Evolutionary conservation across 441 rosid species (phyloP).

Genomic region (Isatis lusitanica): DNA sequence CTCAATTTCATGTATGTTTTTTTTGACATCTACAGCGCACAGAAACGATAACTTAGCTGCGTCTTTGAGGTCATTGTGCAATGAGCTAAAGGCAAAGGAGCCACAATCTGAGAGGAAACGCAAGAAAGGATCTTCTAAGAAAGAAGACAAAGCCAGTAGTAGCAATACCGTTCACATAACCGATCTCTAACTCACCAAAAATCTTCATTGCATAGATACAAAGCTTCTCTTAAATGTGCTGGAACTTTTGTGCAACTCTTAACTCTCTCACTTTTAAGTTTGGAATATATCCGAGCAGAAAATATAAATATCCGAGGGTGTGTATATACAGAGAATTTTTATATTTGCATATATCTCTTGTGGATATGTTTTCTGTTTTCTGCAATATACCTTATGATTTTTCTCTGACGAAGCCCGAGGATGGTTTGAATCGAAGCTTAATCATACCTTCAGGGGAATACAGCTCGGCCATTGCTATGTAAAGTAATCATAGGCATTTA

Average conservation of each 20-base stretch:
- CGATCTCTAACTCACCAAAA: constrained; percentile 36
- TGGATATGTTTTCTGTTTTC: background rate
- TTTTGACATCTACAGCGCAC: constrained; percentile 55
- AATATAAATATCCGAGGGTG: background rate
- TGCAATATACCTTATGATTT: background rate
- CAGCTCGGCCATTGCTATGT: background rate
- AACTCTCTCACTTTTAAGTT: too few relatives aligned
- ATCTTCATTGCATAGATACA: background rate
- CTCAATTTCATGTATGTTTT: background rate
- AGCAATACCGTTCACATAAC: constrained; percentile 40
- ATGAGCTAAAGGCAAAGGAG: constrained; percentile 66
- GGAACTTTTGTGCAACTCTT: background rate
- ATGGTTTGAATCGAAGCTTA: background rate
- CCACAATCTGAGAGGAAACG: constrained; percentile 75
- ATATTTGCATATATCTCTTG: background rate
- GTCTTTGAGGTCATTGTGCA: constrained; percentile 57
- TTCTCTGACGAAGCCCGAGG: too few relatives aligned
- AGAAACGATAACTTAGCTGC: constrained; percentile 65
- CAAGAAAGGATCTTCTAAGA: constrained; percentile 55
- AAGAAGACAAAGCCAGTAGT: constrained; percentile 45
- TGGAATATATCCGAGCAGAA: background rate
- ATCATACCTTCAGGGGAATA: background rate
- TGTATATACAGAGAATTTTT: background rate
- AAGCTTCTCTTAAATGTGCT: background rate
- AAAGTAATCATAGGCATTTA: too few relatives aligned